These are phyloP conservation scores for Lodderomyces theae DNA, from an alignment of 1,139 yeast genomes.

Conservation along the genomic window DNA sequence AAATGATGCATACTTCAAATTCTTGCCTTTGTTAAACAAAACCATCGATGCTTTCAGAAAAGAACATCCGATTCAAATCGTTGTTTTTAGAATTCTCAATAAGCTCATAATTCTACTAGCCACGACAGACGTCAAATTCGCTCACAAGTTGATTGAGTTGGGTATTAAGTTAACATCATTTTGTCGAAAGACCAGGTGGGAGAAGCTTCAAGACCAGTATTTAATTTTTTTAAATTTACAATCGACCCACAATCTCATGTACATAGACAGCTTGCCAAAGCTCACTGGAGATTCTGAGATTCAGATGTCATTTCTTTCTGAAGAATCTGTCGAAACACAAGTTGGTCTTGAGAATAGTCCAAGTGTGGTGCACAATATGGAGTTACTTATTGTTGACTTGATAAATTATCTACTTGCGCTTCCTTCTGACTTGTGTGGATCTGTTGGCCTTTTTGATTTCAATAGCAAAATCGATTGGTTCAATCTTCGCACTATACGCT, in stretches of 20 bases:
- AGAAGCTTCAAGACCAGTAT: conserved; percentile 32
- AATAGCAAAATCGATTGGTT: conserved; percentile 27
- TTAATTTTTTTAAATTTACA: conserved; percentile 35
- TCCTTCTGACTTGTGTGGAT: conserved; percentile 9
- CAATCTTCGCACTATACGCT: conserved; percentile 22
- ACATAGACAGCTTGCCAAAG: conserved; percentile 12
- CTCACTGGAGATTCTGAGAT: conserved; percentile 10
- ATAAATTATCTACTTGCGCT: conserved; percentile 10
- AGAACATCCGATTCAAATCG: conserved; percentile 24
- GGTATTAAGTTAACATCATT: conserved; percentile 30
- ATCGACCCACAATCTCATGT: conserved; percentile 18
- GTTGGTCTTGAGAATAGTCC: conserved; percentile 9
- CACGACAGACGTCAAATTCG: conserved; percentile 29
- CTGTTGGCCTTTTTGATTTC: conserved; percentile 18
- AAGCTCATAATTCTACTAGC: conserved; percentile 31
- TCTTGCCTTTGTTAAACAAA: conserved; percentile 22
- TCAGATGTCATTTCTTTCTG: conserved; percentile 8
- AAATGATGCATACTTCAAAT: conserved; percentile 19
- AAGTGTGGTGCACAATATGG: conserved; percentile 19
- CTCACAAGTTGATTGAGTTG: conserved; percentile 28
- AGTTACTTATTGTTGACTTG: conserved; percentile 23
- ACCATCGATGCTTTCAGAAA: conserved; percentile 20
- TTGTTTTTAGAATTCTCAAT: conserved; percentile 36
- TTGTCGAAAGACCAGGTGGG: conserved; percentile 30
- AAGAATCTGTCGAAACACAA: conserved; percentile 9